phyloP scores from a whole-genome alignment of 1,139 yeast species.

The Pichia sp. region DNA sequence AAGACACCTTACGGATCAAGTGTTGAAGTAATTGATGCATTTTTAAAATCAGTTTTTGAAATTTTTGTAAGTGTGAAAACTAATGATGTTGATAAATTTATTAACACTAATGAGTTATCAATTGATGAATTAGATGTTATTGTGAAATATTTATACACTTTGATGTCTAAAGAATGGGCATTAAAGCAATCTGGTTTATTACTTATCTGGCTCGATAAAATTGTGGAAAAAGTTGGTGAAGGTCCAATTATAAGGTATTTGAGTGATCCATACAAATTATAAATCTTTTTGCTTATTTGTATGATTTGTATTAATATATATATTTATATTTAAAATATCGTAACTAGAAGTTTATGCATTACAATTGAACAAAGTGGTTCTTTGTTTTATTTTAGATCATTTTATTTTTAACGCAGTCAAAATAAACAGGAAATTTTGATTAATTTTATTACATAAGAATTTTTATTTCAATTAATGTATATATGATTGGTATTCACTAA shows the following conservation, averaged over 20 bases:
- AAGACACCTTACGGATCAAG: slow-evolving; percentile 82
- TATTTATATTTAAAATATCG: not conserved
- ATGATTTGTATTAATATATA: not conserved
- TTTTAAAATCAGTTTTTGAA: slow-evolving; percentile 61
- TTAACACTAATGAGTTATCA: slow-evolving; percentile 42
- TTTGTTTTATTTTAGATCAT: too few species aligned
- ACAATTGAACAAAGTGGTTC: too few species aligned
- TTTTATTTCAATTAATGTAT: too few species aligned
- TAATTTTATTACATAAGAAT: too few species aligned
- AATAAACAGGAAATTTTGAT: too few species aligned
- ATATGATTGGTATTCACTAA: too few species aligned
- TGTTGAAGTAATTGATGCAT: slow-evolving; percentile 44
- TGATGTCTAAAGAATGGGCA: slow-evolving; percentile 70
- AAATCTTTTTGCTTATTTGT: not conserved
- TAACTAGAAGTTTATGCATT: too few species aligned
- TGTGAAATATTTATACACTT: slow-evolving; percentile 79
- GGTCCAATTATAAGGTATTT: slow-evolving; percentile 84
- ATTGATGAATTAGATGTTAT: slow-evolving; percentile 69
- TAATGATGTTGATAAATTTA: slow-evolving; percentile 57
- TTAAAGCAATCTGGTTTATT: slow-evolving; percentile 84
- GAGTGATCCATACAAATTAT: slow-evolving; percentile 44
- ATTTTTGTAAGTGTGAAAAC: slow-evolving; percentile 70
- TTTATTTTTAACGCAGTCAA: too few species aligned
- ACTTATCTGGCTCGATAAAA: slow-evolving; percentile 88
- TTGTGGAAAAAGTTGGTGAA: slow-evolving; percentile 76